A percentile compares a stretch with the other conserved stretches of the same genome.
phyloP scores from a whole-genome alignment of 2,329 filamentous ascomycete species.

The Fusarium drepaniforme region DNA sequence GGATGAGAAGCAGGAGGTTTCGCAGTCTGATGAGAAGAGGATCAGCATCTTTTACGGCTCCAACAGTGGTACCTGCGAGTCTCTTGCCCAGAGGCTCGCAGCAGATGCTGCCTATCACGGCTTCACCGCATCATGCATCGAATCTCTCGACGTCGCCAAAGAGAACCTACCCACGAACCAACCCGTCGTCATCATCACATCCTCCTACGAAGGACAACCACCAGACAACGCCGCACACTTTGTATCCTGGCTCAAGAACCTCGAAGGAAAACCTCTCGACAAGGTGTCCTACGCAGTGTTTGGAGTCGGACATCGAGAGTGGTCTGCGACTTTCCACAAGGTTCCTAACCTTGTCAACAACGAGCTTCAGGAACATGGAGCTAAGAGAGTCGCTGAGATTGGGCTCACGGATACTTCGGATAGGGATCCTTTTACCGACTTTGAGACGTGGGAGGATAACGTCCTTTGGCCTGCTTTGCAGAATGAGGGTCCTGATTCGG shows the following conservation, averaged over 20 bases:
- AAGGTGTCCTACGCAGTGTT: constrained; percentile 73
- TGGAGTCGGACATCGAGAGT: constrained; percentile 72
- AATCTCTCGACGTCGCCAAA: constrained; percentile 69
- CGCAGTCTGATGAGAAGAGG: constrained; percentile 37
- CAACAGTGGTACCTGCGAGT: constrained; percentile 77
- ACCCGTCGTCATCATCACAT: constrained; percentile 72
- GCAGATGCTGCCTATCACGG: constrained; percentile 67
- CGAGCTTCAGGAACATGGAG: constrained; percentile 51
- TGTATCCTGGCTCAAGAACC: constrained; percentile 69
- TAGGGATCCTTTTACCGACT: constrained; percentile 70
- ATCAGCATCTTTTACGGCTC: constrained; percentile 77
- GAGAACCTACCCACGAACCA: constrained; percentile 66
- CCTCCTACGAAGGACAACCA: constrained; percentile 78
- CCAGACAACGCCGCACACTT: constrained; percentile 77
- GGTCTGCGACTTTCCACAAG: constrained; percentile 69
- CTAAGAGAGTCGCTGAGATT: constrained; percentile 48
- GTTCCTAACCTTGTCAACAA: constrained; percentile 70
- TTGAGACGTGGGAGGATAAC: constrained; percentile 73
- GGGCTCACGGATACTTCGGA: constrained; percentile 68
- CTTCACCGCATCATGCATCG: constrained; percentile 59
- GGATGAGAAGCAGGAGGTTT: background rate
- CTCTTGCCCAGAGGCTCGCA: constrained; percentile 71
- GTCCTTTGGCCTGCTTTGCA: constrained; percentile 59
- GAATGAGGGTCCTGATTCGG: constrained; percentile 57
- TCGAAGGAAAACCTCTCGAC: constrained; percentile 57